Evolutionary conservation across 306 rosid genomes (phyloP).

Genomic region (Corylus heterophylla): DNA sequence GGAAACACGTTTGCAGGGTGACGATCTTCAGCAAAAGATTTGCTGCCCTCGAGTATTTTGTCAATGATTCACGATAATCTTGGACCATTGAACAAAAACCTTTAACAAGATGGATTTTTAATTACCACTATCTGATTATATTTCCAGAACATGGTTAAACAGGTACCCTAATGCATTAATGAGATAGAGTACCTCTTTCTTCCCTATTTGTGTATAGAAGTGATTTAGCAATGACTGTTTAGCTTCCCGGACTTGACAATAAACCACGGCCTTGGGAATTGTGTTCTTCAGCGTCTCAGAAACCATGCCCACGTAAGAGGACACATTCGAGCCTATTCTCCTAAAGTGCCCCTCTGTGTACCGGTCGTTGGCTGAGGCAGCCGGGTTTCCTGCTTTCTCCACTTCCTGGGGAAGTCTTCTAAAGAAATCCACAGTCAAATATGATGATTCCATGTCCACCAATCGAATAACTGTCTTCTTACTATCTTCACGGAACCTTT

Average conservation of each 20-base stretch:
- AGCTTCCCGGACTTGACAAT: slow-evolving; percentile 91
- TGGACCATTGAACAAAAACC: not conserved
- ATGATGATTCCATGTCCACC: slow-evolving; percentile 96
- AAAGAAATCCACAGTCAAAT: slow-evolving; percentile 97
- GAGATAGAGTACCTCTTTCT: slow-evolving; percentile 70
- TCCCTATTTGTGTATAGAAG: slow-evolving; percentile 80
- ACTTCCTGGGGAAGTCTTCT: slow-evolving; percentile 87
- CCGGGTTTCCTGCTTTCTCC: slow-evolving; percentile 58
- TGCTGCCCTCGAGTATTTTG: too few relatives aligned
- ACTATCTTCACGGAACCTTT: slow-evolving; percentile 84
- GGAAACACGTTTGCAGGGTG: too few relatives aligned
- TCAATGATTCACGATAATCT: not conserved
- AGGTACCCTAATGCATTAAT: not conserved
- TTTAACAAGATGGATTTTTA: not conserved
- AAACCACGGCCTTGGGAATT: slow-evolving; percentile 94
- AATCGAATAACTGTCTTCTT: slow-evolving; percentile 81
- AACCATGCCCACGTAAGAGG: slow-evolving; percentile 85
- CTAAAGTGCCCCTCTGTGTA: slow-evolving; percentile 81
- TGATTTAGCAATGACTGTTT: slow-evolving; percentile 71
- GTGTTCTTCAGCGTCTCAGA: slow-evolving; percentile 81
- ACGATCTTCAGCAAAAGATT: too few relatives aligned
- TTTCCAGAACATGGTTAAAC: not conserved
- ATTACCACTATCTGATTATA: not conserved
- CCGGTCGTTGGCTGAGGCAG: slow-evolving; percentile 55
- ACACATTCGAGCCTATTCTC: slow-evolving; percentile 85